Evolutionary conservation across 805 yeast genomes (phyloP), one percentile per base, ranked within the genome.

Genomic region (Teunomyces barrocoloradensis): DNA sequence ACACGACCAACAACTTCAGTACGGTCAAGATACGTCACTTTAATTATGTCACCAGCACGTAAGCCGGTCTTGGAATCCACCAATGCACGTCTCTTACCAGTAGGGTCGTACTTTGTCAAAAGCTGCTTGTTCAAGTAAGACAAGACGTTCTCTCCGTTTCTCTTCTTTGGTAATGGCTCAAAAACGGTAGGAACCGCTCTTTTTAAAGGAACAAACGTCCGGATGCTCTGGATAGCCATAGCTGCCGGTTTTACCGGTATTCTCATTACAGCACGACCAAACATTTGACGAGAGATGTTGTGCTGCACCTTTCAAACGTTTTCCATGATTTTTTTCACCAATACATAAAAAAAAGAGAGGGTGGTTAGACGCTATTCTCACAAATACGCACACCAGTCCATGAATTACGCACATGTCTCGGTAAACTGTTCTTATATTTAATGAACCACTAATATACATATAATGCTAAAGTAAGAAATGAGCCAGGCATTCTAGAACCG

Each of bases 31-130:
- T 87, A 89, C 28, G 82, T 80, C 3, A 91, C 85, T 52, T 87
- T 80, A 33, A 91, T 81, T 25, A 89, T 75, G 62, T 91, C 97
- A 11, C 96, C 97, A 0, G 95, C 79, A 47, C 88, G 77, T 27
- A 91, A 70, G 48, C 79, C 69, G 20, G 75, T 75, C 18, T 62
- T 53, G 25, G 72, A 69, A 46, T 76, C 69, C 27, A 89, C 68
- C 41, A 85, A 65, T 18, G 75, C 71, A 43, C 83, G 72, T 66
- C 87, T 85, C 69, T 75, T 70, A 4, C 92, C 94, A 3, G 78
- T 70, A 13, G 89, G 85, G 63, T 91, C 98, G 51, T 86, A 78
- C 53, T 74, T 78, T 29, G 68, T 65, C 40, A 77, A 74, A 50
- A 85, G 77, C 53, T 80, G 79, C 47, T 74, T 63, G 47, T 76